Evolutionary conservation across 2,329 filamentous ascomycete genomes (phyloP), one percentile per base, ranked within the genome.

Genomic region (Colletotrichum nymphaeae): DNA sequence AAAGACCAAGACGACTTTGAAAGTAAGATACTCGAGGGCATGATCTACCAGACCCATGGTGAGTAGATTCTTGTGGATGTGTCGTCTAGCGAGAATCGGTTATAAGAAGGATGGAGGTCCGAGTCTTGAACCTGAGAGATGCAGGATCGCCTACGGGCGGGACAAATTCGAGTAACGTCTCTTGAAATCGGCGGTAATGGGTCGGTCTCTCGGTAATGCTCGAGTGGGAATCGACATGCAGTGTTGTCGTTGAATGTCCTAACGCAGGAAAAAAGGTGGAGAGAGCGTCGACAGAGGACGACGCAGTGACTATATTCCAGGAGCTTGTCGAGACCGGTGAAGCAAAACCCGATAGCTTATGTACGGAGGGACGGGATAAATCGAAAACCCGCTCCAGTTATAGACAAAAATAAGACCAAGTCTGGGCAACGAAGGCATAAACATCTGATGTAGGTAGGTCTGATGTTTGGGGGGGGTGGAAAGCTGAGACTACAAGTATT

Each of bases 1-100:
- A 74, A 85, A 79, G 35, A 86, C 63, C 59, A 84, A 68, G 22
- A 84, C 75, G 65, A 80, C 79, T 70, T 81, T 84, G 65, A 84
- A 76, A 69, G 88, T 88, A 77, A 86, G 76, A 70, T 84, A 80
- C 71, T 83, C 81, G 74, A 88, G 59, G 35, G 88, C 68, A 42
- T 82, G 77, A 76, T 90, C 89, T 63, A 91, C 79, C 26, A 90
- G 80, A 76, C 89, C 84, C 84, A 89, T 89, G 69, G 35, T 80
- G 75, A 52, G 28, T 12, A 22, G 9, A 49, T n/a, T 24, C 9
- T 6, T 9, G 5, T 24, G 8, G 16, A 7, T 14, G 53, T 19
- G 7, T 46, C 46, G 14, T 53, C n/a, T 22, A n/a, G 2, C 5
- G 46, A 26, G n/a, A 11, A 5, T 12, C 4, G n/a, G n/a, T 30